Base-by-base conservation (phyloP, 805 yeast species). In the Wickerhamiella siamensis region DNA sequence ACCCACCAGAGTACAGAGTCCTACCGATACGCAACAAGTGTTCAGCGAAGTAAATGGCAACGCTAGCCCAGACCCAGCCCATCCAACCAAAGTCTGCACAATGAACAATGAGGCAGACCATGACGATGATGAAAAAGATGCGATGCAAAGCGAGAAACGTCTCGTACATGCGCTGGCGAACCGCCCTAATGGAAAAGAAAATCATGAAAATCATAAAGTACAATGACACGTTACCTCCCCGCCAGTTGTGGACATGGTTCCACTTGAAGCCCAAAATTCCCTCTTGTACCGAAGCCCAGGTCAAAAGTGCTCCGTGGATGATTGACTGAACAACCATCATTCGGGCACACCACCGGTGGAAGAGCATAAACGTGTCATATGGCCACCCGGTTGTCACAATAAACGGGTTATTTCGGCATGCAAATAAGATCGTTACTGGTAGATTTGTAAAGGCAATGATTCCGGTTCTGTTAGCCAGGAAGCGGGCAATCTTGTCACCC, bases 321-420 rank as follows among this genome's bases (percentile, higher is more conserved):
- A 75, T 51, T 22, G 73, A 55, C 18, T 66, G 59, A 1, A 67
- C 42, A 6, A 60, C 54, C 36, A 65, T 55, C 15, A 66, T 55
- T 46, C 83, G 62, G 1, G 76, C 70, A 10, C 72, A 50, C 69
- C 79, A 75, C 6, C 57, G 45, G 59, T 83, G 94, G 52, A 71
- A 72, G 22, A 65, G 60, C 51, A 74, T 65, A 60, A 82, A 80
- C 1, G 79, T 67, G 12, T 75, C 61, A 49, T 71, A 77, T 0
- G 75, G 58, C 65, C 81, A 67, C 2, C 87, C 83, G 1, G 86
- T 70, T 4, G 77, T 41, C 54, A 61, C 63, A 47, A 72, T 69
- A 52, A 82, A 63, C 17, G 83, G 73, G 53, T 79, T 82, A 57
- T 82, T 83, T 51, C 91, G 65, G 24, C 79, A 79, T 4, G 81